These are phyloP conservation scores for Ceratocystiopsis brevicomis DNA, from an alignment of 2,329 filamentous ascomycete genomes.

Conservation along the genomic window DNA sequence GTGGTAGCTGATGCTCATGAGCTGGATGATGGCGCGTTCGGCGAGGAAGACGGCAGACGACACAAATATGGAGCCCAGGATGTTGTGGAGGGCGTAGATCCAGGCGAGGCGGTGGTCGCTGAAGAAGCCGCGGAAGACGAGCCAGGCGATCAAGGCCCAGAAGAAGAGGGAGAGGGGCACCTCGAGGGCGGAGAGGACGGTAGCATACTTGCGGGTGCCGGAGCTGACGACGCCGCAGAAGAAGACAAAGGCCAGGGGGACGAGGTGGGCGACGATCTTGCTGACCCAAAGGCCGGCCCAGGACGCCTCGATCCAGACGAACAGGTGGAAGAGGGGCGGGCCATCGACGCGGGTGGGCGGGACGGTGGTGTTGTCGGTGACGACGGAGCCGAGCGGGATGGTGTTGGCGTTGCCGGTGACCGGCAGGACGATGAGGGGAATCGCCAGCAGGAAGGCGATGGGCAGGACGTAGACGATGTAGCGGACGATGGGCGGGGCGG, in stretches of 20 bases:
- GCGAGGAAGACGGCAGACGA: constrained; percentile 51
- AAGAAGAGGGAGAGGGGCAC: constrained; percentile 50
- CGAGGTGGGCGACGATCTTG: constrained; percentile 42
- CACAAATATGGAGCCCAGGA: constrained; percentile 48
- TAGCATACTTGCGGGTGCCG: constrained; percentile 51
- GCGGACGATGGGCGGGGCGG: constrained; percentile 42
- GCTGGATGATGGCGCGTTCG: constrained; percentile 64
- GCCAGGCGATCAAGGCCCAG: constrained; percentile 44
- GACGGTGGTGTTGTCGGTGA: constrained; percentile 5
- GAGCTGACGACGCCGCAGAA: constrained; percentile 50
- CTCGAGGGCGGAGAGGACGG: constrained; percentile 43
- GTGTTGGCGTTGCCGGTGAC: constrained; percentile 20
- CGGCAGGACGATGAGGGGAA: constrained; percentile 39
- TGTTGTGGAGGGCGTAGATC: constrained; percentile 39
- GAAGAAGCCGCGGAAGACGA: constrained; percentile 41
- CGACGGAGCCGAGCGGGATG: constrained; percentile 14
- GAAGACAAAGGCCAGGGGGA: constrained; percentile 48
- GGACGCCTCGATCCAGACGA: constrained; percentile 49
- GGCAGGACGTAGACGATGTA: constrained; percentile 52
- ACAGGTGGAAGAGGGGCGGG: constrained; percentile 39
- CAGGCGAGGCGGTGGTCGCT: constrained; percentile 25
- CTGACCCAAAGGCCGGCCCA: constrained; percentile 50
- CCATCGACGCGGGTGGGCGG: constrained; percentile 15
- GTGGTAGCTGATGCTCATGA: constrained; percentile 74
- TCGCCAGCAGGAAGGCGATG: constrained; percentile 38